Base-by-base conservation (phyloP, 768 basidiomycete species). In the Rhizopogon vinicolor region DNA sequence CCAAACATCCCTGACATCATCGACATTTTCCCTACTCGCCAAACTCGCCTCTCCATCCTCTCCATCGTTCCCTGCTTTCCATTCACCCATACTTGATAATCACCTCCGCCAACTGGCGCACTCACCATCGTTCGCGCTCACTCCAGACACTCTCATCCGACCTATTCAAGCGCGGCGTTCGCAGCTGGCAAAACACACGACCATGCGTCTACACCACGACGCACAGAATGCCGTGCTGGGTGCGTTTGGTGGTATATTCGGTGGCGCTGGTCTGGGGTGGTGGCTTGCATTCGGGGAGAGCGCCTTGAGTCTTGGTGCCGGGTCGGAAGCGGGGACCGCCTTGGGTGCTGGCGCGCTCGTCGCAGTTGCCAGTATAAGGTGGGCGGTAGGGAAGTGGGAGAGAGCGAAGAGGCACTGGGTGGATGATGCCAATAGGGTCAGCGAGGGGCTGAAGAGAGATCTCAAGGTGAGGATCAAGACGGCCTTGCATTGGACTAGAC, bases 341-440 rank as follows among this genome's bases (percentile, higher is more conserved):
- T 63, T 84, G 28, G 87, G 85, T 2, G 67, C 81, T 0, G 87
- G 86, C 12, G 73, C 78, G 53, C 65, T 92, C 10, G 70, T 76
- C 18, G 74, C 77, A 0, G 65, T 78, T 6, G 61, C 69, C 3
- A 78, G 82, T 44, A 57, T 88, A 41, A 73, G 87, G 41, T 88
- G 85, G 84, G 80, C 78, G 1, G 74, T 86, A 5, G 79, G 81
- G 12, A 74, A 74, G 56, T 91, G 88, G 87, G 86, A 89, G 54
- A 80, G 75, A 59, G 82, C 83, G 3, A 86, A 87, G 66, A 72
- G 68, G 54, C 73, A 71, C 56, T 92, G 88, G 87, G 79, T 80
- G 80, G 76, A 79, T 52, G 87, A 90, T 64, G 86, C 83, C 76
- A 63, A 62, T 18, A 75, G 89, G 48, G 74, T 89, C 3, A 79